Evolutionary conservation across 2,329 filamentous ascomycete genomes (phyloP), one percentile per base, ranked within the genome.

Genomic region (Colletotrichum cordylinicola): DNA sequence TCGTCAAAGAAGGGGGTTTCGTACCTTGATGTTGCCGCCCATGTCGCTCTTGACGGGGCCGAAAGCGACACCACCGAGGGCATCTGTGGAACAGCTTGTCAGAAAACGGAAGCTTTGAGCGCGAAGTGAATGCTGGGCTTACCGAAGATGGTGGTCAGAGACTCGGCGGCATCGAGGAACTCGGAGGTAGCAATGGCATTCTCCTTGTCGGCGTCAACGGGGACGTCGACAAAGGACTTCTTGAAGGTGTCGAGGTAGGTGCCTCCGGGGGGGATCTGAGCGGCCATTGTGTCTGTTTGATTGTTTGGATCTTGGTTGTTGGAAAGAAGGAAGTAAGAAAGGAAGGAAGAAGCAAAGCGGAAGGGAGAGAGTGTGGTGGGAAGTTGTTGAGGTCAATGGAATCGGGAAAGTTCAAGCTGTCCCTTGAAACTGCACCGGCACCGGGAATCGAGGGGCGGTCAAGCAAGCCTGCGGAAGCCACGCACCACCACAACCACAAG

Each of bases 151-250:
- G 92, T 94, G 69, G 94, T 94, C 84, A 98, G 87, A 72, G 94
- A 93, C 90, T 98, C 96, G 69, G 95, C 91, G 74, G 97, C 97
- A 79, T 98, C 94, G 78, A 98, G 93, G 86, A 98, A 99, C 84
- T 98, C 92, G 74, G 91, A 91, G 62, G 97, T 98, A 70, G 92
- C 87, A 82, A 98, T 93, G 77, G 93, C 94, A 87, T 95, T 94
- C 86, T 92, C 93, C 80, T 94, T 93, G 79, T 90, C 89, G 77
- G 90, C 88, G 81, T 95, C 91, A 80, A 98, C 86, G 16, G 94
- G 93, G 70, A 98, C 96, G 80, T 96, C 92, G 78, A 90, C 89
- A 88, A 98, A 99, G 81, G 94, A 96, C 84, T 90, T 91, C 88
- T 94, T 94, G 86, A 98, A 90, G 80, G 93, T 94, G 84, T 98